Evolutionary conservation across 306 rosid species (phyloP).

Genomic region (Cucumis melo): DNA sequence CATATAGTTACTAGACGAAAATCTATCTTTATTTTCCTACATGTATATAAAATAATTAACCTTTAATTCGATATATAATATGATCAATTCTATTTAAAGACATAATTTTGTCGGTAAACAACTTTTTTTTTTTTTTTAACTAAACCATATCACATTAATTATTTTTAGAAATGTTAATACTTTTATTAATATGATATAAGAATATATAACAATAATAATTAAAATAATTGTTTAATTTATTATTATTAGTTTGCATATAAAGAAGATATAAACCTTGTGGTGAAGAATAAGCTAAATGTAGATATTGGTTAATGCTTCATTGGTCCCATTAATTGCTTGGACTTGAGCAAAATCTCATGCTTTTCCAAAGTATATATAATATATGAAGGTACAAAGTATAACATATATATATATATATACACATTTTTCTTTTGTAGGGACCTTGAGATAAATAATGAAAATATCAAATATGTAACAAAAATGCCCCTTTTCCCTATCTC

Average conservation of each 20-base stretch:
- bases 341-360: background rate
- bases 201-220: background rate
- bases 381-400: background rate
- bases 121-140: background rate
- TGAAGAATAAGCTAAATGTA: background rate
- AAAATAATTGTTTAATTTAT: no score
- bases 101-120: background rate
- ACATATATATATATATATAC: background rate
- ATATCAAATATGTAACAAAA: no score
- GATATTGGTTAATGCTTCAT: background rate
- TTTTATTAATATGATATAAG: background rate
- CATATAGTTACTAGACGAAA: no score
- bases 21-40: background rate
- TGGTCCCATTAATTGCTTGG: background rate
- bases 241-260: background rate
- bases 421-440: no score
- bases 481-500: no score
- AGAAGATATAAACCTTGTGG: background rate
- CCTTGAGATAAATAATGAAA: no score
- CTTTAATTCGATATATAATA: background rate
- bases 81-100: background rate
- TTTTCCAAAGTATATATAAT: background rate
- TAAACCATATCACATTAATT: background rate
- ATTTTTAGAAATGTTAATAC: background rate
- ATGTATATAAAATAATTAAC: background rate